Evolutionary conservation across 2,329 filamentous ascomycete species (phyloP), one percentile per base, ranked within the genome.

Genomic region (Fusarium pseudonygamai): DNA sequence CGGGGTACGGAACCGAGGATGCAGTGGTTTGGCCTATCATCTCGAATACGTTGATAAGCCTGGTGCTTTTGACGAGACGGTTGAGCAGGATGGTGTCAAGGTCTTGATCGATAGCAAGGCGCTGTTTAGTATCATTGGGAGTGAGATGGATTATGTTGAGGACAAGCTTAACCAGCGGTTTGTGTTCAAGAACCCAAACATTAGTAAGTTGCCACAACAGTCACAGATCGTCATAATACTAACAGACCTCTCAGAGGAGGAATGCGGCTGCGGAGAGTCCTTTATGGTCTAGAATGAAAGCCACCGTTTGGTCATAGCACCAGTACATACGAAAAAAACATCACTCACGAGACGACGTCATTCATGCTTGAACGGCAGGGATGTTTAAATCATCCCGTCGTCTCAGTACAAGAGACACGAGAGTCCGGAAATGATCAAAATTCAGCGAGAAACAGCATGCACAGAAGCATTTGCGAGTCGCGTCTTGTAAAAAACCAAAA

Each of bases 111-210:
- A 99, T 82, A 97, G 94, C 87, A 98, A 98, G 86, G 96, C 96
- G 46, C 85, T 99, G 56, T 95, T 99, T 81, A 98, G 96, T 83
- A 98, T 99, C 60, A 98, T 99, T 78, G 96, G 96, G 10, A 97
- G 93, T 80, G 96, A 98, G 84, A 99, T 99, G 96, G 96, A 99
- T 80, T 99, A 96, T 95, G 88, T 96, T 16, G 95, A 98, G 84
- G 96, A 98, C 78, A 97, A 97, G 85, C 85, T 99, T 73, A 97
- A 93, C 81, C 90, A 95, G 83, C 88, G 93, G 74, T 99, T 99
- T 82, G 91, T 97, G 57, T 99, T 99, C 84, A 92, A 90, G 81
- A 99, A 99, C 82, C 96, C 96, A 5, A 99, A 99, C 80, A 98
- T 98, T 81, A 99, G 95, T 97, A 85, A 90, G 95, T 91, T 36